Evolutionary conservation across 2,329 filamentous ascomycete species (phyloP).

Genomic region (Harringtonia lauricola): DNA sequence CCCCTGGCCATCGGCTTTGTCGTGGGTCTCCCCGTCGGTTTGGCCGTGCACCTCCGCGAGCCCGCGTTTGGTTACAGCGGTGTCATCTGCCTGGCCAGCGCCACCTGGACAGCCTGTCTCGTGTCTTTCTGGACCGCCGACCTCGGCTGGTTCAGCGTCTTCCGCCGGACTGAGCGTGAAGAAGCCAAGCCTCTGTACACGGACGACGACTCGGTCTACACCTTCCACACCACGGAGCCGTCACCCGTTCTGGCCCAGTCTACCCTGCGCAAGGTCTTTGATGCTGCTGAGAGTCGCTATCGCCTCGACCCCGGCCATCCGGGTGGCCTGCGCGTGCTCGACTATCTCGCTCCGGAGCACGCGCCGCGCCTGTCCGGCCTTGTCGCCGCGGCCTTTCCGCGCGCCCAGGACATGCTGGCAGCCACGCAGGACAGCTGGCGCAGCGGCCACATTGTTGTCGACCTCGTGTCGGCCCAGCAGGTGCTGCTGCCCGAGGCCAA

Average conservation of each 20-base stretch:
- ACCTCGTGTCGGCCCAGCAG: slow-evolving; percentile 6
- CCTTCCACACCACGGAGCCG: slow-evolving; percentile 7
- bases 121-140: slow-evolving; percentile 31
- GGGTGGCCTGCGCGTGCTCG: slow-evolving; percentile 5
- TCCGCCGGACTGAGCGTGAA: too few species aligned
- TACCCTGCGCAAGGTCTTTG: slow-evolving; percentile 19
- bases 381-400: slow-evolving; percentile 2
- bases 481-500: slow-evolving; percentile 8
- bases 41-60: slow-evolving; percentile 26
- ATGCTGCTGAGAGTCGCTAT: slow-evolving; percentile 13
- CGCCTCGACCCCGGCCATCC: slow-evolving; percentile 6
- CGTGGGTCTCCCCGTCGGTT: slow-evolving; percentile 33
- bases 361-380: background rate
- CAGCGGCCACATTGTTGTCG: slow-evolving; percentile 4
- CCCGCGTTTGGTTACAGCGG: slow-evolving; percentile 30
- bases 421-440: background rate
- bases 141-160: slow-evolving; percentile 27
- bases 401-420: slow-evolving; percentile 1
- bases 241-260: slow-evolving; percentile 9
- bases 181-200: too few species aligned
- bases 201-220: background rate
- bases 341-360: background rate
- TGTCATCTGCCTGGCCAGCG: slow-evolving; percentile 33
- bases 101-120: slow-evolving; percentile 40
- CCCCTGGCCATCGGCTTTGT: slow-evolving; percentile 32